Evolutionary conservation across 2,329 filamentous ascomycete genomes (phyloP), one percentile per base, ranked within the genome.

Genomic region (Apiospora aurea): DNA sequence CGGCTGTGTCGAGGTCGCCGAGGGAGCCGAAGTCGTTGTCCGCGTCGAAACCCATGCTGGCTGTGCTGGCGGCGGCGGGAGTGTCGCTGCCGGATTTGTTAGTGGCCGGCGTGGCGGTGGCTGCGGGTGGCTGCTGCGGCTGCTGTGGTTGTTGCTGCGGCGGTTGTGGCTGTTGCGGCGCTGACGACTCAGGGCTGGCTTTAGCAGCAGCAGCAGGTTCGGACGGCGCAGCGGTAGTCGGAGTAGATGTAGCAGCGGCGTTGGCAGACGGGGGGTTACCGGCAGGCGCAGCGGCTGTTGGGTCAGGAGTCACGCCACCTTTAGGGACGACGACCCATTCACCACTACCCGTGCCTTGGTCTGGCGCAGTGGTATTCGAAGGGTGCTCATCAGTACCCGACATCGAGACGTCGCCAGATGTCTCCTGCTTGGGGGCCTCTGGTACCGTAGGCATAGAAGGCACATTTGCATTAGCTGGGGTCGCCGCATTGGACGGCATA

Each of bases 311-410:
- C 53, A 83, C 83, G 34, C 86, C 87, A 67, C 89, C 89, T 75
- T 92, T 91, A 71, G 91, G 89, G 43, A 95, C 89, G 72, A 95
- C 91, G 4, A 94, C 91, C 93, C 93, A 95, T 74, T 95, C 93
- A 43, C 88, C 91, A 70, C 83, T 86, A 26, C 85, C 87, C 0
- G 86, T 86, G 4, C 84, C 85, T 71, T 87, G 85, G 71, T 87
- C 85, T 14, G 85, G 82, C 16, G 87, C 85, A 24, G 85, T 86
- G 18, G 80, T 80, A 53, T 79, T 47, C 3, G 26, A 79, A 13
- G 82, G 78, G 26, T 82, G 80, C 44, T 77, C 82, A 21, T 85
- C 82, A 38, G 88, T 86, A 71, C 88, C 88, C 21, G 88, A 87
- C 89, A 94, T 87, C 73, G 87, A 87, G 72, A 89, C 81, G 73